Percentiles rank a stretch among this genome's conserved stretches.
Conservation (phyloP, 1,284 basidiomycete species). For the Sporisorium sorghi region DNA sequence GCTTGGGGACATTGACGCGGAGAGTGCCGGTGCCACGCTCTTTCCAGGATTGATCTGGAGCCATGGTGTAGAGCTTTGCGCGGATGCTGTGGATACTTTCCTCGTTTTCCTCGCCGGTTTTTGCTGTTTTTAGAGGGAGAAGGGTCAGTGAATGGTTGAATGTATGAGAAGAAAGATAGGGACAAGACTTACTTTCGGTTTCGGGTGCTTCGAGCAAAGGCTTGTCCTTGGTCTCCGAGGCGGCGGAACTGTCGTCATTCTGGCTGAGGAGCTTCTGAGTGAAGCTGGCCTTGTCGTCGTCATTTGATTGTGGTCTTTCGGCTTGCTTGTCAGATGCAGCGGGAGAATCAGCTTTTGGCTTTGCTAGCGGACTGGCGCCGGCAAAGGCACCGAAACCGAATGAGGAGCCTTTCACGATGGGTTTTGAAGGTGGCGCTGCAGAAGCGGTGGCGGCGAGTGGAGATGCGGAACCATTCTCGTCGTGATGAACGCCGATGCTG, state of each 20-base stretch:
- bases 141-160: background rate
- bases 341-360: conserved; percentile 29
- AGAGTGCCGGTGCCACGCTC: conserved; percentile 86
- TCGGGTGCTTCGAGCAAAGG: conserved; percentile 38
- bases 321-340: conserved; percentile 15
- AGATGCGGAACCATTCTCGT: conserved; percentile 26
- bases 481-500: conserved; percentile 36
- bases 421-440: conserved; percentile 14
- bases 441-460: conserved; percentile 3
- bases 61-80: conserved; percentile 82
- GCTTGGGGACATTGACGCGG: conserved; percentile 78
- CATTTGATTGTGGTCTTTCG: conserved; percentile 9
- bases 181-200: conserved; percentile 36
- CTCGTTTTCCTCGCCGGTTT: conserved; percentile 93
- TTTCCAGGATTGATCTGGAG: conserved; percentile 78
- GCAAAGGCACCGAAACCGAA: conserved; percentile 63
- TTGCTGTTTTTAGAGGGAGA: conserved; percentile 73
- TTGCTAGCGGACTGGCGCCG: conserved; percentile 44
- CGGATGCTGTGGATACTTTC: conserved; percentile 84
- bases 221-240: conserved; percentile 20
- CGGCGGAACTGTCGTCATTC: conserved; percentile 13
- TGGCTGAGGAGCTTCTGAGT: conserved; percentile 36
- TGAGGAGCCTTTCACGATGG: conserved; percentile 30
- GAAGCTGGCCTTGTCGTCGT: conserved; percentile 28
- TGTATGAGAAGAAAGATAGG: background rate